phyloP scores from a whole-genome alignment of 2,329 filamentous ascomycete genomes.

The Aureobasidium pullulans region DNA sequence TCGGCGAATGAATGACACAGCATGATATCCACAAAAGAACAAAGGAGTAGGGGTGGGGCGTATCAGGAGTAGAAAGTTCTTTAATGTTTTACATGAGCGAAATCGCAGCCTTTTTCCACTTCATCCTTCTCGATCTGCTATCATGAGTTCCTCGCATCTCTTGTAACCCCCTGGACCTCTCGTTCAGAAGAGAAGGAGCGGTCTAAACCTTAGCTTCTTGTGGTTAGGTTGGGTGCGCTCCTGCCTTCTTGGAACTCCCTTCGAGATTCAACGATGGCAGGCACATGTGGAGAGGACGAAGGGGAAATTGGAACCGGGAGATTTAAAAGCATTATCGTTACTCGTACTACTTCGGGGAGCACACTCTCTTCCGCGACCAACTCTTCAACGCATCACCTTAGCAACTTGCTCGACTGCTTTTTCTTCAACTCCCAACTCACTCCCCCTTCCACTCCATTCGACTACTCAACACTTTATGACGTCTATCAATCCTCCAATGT shows the following conservation, averaged over 20 bases:
- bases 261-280: background rate
- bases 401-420: no score
- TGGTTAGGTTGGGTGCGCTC: background rate
- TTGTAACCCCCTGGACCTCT: background rate
- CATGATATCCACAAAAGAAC: conserved; percentile 3
- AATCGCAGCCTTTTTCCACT: background rate
- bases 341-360: no score
- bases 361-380: no score
- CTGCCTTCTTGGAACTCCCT: background rate
- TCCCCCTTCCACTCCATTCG: no score
- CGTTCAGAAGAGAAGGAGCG: background rate
- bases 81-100: background rate
- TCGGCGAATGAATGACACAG: background rate
- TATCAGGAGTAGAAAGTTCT: background rate
- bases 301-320: background rate
- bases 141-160: background rate
- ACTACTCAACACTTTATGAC: no score
- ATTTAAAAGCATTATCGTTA: no score
- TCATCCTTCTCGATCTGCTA: no score
- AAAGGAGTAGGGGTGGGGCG: background rate
- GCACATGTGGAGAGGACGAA: no score
- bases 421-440: no score
- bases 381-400: no score
- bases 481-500: no score
- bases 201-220: background rate